Percentiles rank a stretch among this genome's conserved stretches.
Conservation (phyloP, 306 rosid species). For the Quercus variabilis region DNA sequence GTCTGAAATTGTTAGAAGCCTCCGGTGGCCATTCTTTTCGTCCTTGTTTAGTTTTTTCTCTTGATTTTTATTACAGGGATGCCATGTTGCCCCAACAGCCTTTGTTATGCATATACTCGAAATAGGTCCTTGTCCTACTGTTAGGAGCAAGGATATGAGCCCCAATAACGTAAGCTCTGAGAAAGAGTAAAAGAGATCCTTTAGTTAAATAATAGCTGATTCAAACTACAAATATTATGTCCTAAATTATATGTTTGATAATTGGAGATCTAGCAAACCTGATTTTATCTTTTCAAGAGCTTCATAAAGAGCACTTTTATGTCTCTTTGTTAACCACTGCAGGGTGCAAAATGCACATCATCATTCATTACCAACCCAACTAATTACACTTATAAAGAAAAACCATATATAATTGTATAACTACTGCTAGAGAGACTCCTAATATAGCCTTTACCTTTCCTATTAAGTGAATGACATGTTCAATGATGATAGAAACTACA, state of each 20-base stretch:
- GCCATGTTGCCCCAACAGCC: constrained; percentile 62
- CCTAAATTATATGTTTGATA: too few species aligned
- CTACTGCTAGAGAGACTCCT: too few species aligned
- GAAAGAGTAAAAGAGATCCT: not conserved
- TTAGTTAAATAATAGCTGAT: not conserved
- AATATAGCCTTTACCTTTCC: constrained; percentile 39
- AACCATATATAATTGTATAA: too few species aligned
- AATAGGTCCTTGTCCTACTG: constrained; percentile 61
- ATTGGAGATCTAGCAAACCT: constrained; percentile 33
- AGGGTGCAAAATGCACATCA: not conserved
- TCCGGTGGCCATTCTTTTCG: constrained; percentile 22
- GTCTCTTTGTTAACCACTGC: constrained; percentile 82
- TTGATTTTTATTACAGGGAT: constrained; percentile 43
- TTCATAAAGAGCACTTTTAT: constrained; percentile 59
- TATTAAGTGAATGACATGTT: constrained; percentile 59
- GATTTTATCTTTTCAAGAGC: constrained; percentile 76
- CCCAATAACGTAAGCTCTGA: constrained; percentile 85
- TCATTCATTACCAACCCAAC: not conserved
- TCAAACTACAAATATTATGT: too few species aligned
- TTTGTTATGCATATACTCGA: constrained; percentile 62
- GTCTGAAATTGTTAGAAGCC: constrained; percentile 25
- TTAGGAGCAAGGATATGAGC: constrained; percentile 74
- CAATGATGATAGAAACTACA: constrained; percentile 62
- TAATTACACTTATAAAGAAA: too few species aligned
- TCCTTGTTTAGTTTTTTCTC: not conserved